Percentiles rank a stretch among this genome's conserved stretches.
Evolutionary conservation across 2,329 filamentous ascomycete genomes (phyloP).

Genomic region (Stachybotrys elegans): DNA sequence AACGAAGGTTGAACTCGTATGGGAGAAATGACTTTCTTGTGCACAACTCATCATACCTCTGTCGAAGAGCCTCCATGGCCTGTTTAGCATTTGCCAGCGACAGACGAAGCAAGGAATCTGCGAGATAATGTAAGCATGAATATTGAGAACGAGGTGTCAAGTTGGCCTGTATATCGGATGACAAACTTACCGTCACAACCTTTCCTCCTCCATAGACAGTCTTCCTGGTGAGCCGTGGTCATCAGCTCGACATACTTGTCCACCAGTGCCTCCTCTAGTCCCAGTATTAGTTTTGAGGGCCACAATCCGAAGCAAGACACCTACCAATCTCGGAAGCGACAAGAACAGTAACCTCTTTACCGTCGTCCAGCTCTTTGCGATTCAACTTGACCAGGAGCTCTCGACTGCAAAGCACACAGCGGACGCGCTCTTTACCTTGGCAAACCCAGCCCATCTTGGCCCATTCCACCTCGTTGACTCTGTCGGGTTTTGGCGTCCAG

Average conservation of each 20-base stretch:
- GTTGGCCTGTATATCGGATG: background rate
- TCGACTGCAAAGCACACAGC: conserved; percentile 78
- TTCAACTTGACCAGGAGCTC: conserved; percentile 79
- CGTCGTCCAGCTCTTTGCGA: conserved; percentile 52
- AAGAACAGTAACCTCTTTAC: conserved; percentile 47
- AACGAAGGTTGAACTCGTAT: conserved; percentile 56
- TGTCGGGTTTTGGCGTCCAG: conserved; percentile 89
- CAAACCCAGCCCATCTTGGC: conserved; percentile 91
- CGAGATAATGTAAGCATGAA: conserved; percentile 7
- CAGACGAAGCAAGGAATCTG: conserved; percentile 56
- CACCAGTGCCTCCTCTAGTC: conserved; percentile 59
- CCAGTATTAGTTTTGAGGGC: conserved; percentile 12
- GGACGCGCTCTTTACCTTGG: conserved; percentile 74
- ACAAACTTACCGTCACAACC: conserved; percentile 73
- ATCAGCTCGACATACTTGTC: conserved; percentile 72
- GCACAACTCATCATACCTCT: conserved; percentile 61
- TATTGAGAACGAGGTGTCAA: background rate
- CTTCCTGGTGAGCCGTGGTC: conserved; percentile 68
- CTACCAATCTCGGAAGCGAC: conserved; percentile 55
- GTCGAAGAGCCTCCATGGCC: conserved; percentile 53
- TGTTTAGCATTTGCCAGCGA: conserved; percentile 57
- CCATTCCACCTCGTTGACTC: conserved; percentile 87
- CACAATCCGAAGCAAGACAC: conserved; percentile 2
- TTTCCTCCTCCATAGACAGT: conserved; percentile 79
- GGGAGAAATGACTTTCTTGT: conserved; percentile 51